A percentile compares a stretch with the other conserved stretches of the same genome.
These are phyloP conservation scores for Helianthus annuus DNA, from an alignment of 129 eudicot genomes.

Conservation along the genomic window HanXRQr2.0-SUNRISE NC_035448.2:35800945-35801444, in stretches of 20 bases:
- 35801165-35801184: background rate
- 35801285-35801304: background rate
- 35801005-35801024: no score
- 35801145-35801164: conserved; percentile 5
- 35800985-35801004: no score
- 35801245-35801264: background rate
- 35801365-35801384: background rate
- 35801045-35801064: no score
- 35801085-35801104: no score
- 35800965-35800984: no score
- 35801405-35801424: conserved; percentile 76
- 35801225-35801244: background rate
- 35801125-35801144: background rate
- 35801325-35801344: background rate
- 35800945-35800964: no score
- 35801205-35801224: background rate
- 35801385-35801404: background rate
- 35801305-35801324: background rate
- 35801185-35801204: conserved; percentile 11
- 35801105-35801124: no score
- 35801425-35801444: conserved; percentile 84
- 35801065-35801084: no score
- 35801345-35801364: conserved; percentile 2
- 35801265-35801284: no score
- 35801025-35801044: no score